These are phyloP conservation scores for Cochlearia excelsa DNA, from an alignment of 345 rosid genomes.

Conservation along the genomic window DNA sequence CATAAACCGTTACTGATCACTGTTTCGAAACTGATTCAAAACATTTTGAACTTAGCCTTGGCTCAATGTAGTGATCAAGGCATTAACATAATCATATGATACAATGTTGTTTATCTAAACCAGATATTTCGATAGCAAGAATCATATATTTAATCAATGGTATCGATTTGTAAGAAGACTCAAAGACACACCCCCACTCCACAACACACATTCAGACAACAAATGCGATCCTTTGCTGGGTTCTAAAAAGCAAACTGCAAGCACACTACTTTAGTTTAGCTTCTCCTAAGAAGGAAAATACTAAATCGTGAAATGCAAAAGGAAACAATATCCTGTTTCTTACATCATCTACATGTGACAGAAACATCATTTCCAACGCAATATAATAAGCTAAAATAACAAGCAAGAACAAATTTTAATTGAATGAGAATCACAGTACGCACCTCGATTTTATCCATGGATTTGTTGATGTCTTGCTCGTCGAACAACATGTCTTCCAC, in stretches of 20 bases:
- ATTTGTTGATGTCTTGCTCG: conserved; percentile 80
- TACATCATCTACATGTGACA: background rate
- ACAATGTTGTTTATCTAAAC: background rate
- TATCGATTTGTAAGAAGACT: no score
- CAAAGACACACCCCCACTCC: no score
- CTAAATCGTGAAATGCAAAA: background rate
- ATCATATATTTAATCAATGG: no score
- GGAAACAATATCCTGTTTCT: background rate
- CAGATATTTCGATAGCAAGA: no score
- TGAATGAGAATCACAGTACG: background rate
- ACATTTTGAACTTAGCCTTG: background rate
- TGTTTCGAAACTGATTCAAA: background rate
- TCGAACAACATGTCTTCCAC: conserved; percentile 94
- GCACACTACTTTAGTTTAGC: no score
- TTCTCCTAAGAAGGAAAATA: background rate
- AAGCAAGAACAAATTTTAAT: background rate
- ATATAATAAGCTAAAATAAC: background rate
- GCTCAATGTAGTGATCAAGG: background rate
- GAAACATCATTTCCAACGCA: conserved; percentile 6
- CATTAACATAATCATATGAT: background rate
- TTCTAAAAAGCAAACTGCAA: no score
- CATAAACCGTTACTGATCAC: background rate
- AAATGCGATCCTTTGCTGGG: no score
- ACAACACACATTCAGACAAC: no score
- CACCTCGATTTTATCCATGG: conserved; percentile 98